Evolutionary conservation across 2,329 filamentous ascomycete genomes (phyloP), one percentile per base, ranked within the genome.

Genomic region (Claviceps citrina): DNA sequence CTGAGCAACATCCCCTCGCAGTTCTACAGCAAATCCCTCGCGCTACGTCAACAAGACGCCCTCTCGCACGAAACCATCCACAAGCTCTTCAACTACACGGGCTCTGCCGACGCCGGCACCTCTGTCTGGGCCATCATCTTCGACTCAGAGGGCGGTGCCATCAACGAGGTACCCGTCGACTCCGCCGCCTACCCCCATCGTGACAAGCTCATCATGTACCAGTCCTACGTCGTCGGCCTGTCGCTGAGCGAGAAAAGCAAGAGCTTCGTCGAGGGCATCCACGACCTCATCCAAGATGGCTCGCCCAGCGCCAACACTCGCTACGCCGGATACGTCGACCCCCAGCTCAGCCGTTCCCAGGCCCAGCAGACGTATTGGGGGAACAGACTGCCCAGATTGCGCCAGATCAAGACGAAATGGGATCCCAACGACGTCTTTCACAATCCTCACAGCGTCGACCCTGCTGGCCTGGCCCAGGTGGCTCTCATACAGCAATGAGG

Each of bases 291-390:
- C 28, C 51, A 53, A 27, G 49, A 49, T 4, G 54, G 61, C 5
- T 58, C 62, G 9, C 52, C 59, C 1, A 52, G 58, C 3, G 59
- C 59, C 0, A 54, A 64, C 34, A 69, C 68, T 9, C 69, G 72
- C 1, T 81, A 81, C 53, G 67, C 76, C 0, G 76, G 76, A 2
- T 81, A 80, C 46, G 68, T 81, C 2, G 75, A 80, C 49, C 65
- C 65, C 2, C 54, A 54, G 4, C 50, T 78, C 26, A 42, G 53
- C n/a, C 52, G 63, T 28, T 47, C 46, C 3, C 46, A 60, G 40
- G 62, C 64, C 7, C 69, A 73, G 48, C 47, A 57, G 39, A 60
- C 64, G 7, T 78, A 78, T 50, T 78, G 72, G 71, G 67, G 67
- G 0, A 47, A 59, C 1, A 74, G 76, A 44, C 53, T 76, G 28